Conservation (phyloP, 1,284 basidiomycete genomes). For the Ganoderma resinaceum region DNA sequence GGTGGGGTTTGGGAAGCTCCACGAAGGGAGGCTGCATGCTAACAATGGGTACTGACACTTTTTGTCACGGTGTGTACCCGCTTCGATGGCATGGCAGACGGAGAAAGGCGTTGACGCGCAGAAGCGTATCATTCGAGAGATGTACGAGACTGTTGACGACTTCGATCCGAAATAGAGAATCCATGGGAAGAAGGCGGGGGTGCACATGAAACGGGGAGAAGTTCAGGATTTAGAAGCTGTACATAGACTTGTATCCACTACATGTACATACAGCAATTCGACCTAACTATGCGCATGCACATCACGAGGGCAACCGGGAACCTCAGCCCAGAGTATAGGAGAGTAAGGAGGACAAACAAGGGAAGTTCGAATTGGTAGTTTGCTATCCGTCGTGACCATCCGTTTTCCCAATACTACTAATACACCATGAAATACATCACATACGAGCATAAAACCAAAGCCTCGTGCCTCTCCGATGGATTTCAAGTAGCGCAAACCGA, state of each 20-base stretch:
- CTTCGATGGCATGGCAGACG: conserved; percentile 41
- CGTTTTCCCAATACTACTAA: neutral
- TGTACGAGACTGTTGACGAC: conserved; percentile 86
- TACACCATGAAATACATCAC: conserved; percentile 1
- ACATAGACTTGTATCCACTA: conserved; percentile 41
- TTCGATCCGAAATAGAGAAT: conserved; percentile 54
- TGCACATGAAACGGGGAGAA: neutral
- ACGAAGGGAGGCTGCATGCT: conserved; percentile 9
- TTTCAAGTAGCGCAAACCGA: too few relatives aligned
- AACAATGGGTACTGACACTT: neutral
- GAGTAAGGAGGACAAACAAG: too few relatives aligned
- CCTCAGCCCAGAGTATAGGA: neutral
- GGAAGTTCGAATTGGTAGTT: too few relatives aligned
- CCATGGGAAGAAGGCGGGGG: conserved; percentile 53
- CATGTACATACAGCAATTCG: neutral
- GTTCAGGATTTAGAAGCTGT: neutral
- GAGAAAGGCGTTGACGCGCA: conserved; percentile 80
- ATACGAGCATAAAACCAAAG: neutral
- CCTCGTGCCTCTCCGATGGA: neutral
- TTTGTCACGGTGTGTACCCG: neutral
- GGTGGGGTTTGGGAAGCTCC: neutral
- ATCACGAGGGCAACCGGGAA: neutral
- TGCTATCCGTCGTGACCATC: too few relatives aligned
- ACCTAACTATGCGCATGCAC: neutral
- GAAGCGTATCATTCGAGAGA: conserved; percentile 82